Percentiles rank a stretch among this genome's conserved stretches.
phyloP scores from a whole-genome alignment of 2,329 filamentous ascomycete genomes.

The Septoria linicola region DNA sequence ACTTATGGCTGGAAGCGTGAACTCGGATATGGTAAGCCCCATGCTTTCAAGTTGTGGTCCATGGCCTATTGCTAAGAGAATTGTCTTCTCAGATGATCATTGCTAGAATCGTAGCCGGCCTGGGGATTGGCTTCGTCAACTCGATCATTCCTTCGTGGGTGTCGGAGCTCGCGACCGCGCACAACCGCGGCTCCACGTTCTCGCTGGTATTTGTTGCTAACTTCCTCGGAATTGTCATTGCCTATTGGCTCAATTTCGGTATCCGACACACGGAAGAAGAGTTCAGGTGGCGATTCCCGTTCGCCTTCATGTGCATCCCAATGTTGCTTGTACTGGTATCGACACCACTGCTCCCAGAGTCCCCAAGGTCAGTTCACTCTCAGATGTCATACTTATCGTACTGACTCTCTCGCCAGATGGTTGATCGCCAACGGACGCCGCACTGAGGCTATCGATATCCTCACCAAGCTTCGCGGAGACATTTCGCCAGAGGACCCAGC shows the following conservation, averaged over 20 bases:
- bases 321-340: conserved; percentile 41
- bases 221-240: conserved; percentile 35
- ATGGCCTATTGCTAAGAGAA: too few species aligned
- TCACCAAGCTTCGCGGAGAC: conserved; percentile 38
- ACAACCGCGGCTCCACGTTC: conserved; percentile 26
- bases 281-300: conserved; percentile 31
- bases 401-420: conserved; percentile 31
- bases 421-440: conserved; percentile 41
- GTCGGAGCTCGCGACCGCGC: conserved; percentile 28
- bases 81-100: conserved; percentile 9
- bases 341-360: conserved; percentile 14
- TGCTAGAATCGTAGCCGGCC: conserved; percentile 28
- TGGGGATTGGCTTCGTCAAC: conserved; percentile 32
- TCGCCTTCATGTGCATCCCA: conserved; percentile 45
- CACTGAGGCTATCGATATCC: conserved; percentile 39
- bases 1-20: conserved; percentile 25
- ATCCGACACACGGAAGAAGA: conserved; percentile 28
- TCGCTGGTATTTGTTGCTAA: conserved; percentile 30
- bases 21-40: conserved; percentile 29
- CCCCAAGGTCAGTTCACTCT: conserved; percentile 11
- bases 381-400: background rate
- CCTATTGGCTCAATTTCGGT: conserved; percentile 32
- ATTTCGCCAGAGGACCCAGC: conserved; percentile 38
- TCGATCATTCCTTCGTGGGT: conserved; percentile 29
- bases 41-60: background rate